Evolutionary conservation across 768 basidiomycete genomes (phyloP).

Genomic region (Omphalotus guepiniiformis): DNA sequence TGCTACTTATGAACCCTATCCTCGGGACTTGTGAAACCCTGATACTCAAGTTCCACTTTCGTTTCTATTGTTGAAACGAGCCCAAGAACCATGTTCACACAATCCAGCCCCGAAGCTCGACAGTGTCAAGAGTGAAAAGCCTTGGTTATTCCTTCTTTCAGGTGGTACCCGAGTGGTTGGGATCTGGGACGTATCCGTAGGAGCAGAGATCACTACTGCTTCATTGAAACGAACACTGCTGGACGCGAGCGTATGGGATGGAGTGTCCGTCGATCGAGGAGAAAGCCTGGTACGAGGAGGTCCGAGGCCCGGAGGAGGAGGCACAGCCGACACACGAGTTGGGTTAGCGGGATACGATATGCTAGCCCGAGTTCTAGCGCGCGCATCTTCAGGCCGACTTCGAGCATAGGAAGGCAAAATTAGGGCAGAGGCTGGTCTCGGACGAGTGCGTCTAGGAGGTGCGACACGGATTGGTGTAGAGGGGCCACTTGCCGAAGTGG

Average conservation of each 20-base stretch:
- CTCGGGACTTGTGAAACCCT: not conserved
- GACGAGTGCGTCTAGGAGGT: conserved; percentile 2
- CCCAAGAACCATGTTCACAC: conserved; percentile 16
- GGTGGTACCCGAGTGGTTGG: too few species aligned
- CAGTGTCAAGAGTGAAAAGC: conserved; percentile 28
- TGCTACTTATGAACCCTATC: not conserved
- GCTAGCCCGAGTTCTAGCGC: not conserved
- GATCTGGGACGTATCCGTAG: too few species aligned
- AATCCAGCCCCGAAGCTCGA: conserved; percentile 21
- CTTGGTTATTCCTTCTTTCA: too few species aligned
- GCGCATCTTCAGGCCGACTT: not conserved
- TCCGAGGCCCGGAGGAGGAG: conserved; percentile 2
- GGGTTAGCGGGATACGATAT: conserved; percentile 3
- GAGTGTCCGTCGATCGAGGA: not conserved
- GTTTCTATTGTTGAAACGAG: not conserved
- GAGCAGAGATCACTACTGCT: too few species aligned
- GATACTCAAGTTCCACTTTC: not conserved
- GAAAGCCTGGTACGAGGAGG: not conserved
- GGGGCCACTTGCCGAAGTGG: not conserved
- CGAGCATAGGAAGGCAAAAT: conserved; percentile 7
- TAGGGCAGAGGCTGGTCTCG: conserved; percentile 8
- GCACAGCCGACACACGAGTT: not conserved
- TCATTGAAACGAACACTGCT: not conserved
- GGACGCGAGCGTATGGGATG: not conserved
- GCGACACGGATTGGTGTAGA: not conserved